Conservation (phyloP, 139 green algal species). For the Diplosphaera chodatii region DNA sequence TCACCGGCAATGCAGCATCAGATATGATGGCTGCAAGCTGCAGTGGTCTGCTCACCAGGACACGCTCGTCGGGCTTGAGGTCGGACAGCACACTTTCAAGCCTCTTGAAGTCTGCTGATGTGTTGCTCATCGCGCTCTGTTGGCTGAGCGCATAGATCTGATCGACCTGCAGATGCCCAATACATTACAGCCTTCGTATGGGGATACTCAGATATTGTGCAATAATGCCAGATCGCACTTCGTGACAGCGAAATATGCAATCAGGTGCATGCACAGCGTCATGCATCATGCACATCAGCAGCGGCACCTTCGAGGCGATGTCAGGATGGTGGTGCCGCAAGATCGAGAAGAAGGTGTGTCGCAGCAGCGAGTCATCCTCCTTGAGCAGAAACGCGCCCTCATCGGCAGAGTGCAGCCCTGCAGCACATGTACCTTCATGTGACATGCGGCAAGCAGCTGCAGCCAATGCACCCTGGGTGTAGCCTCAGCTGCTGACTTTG, state of each 20-base stretch:
- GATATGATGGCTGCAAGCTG: no score
- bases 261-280: neutral
- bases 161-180: constrained; percentile 44
- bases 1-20: no score
- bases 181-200: no score
- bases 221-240: neutral
- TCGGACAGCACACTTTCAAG: constrained; percentile 62
- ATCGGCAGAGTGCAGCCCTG: neutral
- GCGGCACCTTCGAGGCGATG: constrained; percentile 39
- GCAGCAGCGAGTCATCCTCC: constrained; percentile 60
- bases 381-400: constrained; percentile 27
- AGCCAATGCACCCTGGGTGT: no score
- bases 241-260: no score
- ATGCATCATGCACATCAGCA: neutral
- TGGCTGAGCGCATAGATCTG: constrained; percentile 75
- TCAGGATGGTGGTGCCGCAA: constrained; percentile 72
- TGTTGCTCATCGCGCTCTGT: constrained; percentile 62
- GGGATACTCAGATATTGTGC: no score
- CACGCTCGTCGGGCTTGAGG: constrained; percentile 73
- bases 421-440: neutral
- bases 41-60: constrained; percentile 57
- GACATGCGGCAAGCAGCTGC: no score
- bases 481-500: neutral
- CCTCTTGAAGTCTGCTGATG: constrained; percentile 70
- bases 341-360: constrained; percentile 64